phyloP scores from a whole-genome alignment of 352 stramenopile species.

The Pythium diclinum region DNA sequence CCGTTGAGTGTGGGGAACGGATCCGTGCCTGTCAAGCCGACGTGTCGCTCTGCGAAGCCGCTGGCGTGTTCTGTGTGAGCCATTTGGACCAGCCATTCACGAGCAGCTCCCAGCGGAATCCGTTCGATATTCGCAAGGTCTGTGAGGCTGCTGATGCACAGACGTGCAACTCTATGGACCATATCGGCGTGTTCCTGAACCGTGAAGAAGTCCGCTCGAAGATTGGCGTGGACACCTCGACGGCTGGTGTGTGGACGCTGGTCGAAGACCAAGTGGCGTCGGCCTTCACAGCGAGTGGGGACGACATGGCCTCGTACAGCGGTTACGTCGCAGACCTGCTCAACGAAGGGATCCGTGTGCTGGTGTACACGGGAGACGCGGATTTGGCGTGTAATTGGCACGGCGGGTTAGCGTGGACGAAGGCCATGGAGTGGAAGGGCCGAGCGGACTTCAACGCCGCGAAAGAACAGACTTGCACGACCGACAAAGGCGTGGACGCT shows the following conservation, averaged over 20 bases:
- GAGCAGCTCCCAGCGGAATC: not conserved
- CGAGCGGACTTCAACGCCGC: constrained; percentile 65
- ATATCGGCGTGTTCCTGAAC: not conserved
- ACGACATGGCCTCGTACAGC: constrained; percentile 85
- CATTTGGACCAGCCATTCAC: not conserved
- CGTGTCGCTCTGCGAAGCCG: not conserved
- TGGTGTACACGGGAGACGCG: constrained; percentile 93
- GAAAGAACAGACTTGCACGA: constrained; percentile 6
- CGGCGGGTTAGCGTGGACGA: constrained; percentile 89
- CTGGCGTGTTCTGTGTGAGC: not conserved
- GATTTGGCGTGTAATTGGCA: constrained; percentile 95
- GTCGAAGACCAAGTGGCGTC: not conserved
- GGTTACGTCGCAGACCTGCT: constrained; percentile 73
- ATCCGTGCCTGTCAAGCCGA: not conserved
- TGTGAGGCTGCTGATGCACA: not conserved
- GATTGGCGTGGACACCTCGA: not conserved
- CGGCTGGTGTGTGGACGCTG: not conserved
- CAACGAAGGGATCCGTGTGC: constrained; percentile 40
- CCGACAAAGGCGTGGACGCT: constrained; percentile 16
- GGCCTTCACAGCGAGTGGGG: constrained; percentile 69
- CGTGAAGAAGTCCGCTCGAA: not conserved
- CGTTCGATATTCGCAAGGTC: not conserved
- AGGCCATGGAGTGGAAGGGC: constrained; percentile 82
- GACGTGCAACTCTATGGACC: not conserved
- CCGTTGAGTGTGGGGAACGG: not conserved